These are phyloP conservation scores for Euphorbia schlechtendalii DNA, from an alignment of 441 rosid species.

Conservation along the genomic window DNA sequence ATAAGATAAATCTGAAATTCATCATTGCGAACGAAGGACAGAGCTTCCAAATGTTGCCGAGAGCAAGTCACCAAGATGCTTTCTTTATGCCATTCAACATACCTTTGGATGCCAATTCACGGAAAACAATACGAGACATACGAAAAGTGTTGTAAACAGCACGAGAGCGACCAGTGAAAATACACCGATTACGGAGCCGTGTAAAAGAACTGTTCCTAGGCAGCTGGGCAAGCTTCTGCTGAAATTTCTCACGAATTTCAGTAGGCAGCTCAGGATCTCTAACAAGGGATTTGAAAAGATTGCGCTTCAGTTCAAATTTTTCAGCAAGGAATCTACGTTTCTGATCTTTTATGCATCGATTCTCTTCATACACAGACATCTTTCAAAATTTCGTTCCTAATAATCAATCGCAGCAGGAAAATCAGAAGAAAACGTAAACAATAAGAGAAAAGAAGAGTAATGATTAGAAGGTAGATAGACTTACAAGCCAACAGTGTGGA, in stretches of 20 bases:
- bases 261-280: slow-evolving; percentile 29
- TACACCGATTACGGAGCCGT: slow-evolving; percentile 29
- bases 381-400: neutral
- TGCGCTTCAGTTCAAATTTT: slow-evolving; percentile 33
- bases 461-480: neutral
- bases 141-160: slow-evolving; percentile 27
- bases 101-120: slow-evolving; percentile 26
- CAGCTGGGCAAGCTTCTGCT: slow-evolving; percentile 26
- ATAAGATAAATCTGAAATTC: neutral
- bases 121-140: slow-evolving; percentile 40
- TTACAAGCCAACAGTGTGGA: neutral
- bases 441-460: neutral
- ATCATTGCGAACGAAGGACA: neutral
- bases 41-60: neutral
- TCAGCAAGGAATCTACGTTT: slow-evolving; percentile 27
- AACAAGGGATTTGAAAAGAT: slow-evolving; percentile 33
- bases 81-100: slow-evolving; percentile 35
- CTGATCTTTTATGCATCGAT: slow-evolving; percentile 28
- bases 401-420: neutral
- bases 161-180: slow-evolving; percentile 34
- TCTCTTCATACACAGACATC: slow-evolving; percentile 18
- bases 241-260: slow-evolving; percentile 30
- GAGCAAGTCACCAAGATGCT: slow-evolving; percentile 31
- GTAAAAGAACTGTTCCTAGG: slow-evolving; percentile 40
- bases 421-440: neutral